Base-by-base conservation (phyloP, 768 basidiomycete species). In the Goffeauzyma gilvescens region DNA sequence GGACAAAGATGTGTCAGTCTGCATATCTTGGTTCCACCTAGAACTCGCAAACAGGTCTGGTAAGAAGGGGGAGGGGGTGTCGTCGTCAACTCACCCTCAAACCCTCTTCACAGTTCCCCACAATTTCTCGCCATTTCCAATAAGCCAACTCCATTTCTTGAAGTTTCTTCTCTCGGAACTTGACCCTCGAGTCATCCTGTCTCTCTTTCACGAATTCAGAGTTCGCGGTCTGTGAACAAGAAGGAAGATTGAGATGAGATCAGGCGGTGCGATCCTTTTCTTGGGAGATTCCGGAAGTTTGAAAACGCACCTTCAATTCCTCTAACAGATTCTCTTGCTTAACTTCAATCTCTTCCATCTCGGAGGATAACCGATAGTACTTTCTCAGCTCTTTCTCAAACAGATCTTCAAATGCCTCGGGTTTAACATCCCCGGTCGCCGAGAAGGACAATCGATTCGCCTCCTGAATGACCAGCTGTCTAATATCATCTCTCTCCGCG, bases 381-480 rank as follows among this genome's bases (percentile, higher is more conserved):
- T 86, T 87, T 1, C 70, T 71, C 38, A 95, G 63, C 54, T 82
- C 80, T 46, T 75, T 72, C 43, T 84, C 78, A 22, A 79, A 73
- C 10, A 82, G 67, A 42, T 81, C 79, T 55, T 87, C 82, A 57
- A 95, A 95, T 77, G 80, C 79, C 18, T 76, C 79, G 0, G 89
- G 76, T 26, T 77, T 75, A 14, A 84, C 73, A 53, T 84, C 76
- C 3, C 58, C 61, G 17, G 52, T 48, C 14, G 57, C 58, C 8
- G 54, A 53, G 68, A 72, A 69, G 39, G 78, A 76, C 33, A 86
- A 69, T 2, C 72, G 72, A 13, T 71, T 67, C 0, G 83, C 75
- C 18, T 75, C 75, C 38, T 68, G 71, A 49, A 81, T 52, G 18
- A 96, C 74, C 2, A 73, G 71, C 5, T 72, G 65, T 10, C 72